Evolutionary conservation across 106 monocot species (phyloP), one percentile per base, ranked within the genome.

Genomic region (Allium fistulosum): DNA sequence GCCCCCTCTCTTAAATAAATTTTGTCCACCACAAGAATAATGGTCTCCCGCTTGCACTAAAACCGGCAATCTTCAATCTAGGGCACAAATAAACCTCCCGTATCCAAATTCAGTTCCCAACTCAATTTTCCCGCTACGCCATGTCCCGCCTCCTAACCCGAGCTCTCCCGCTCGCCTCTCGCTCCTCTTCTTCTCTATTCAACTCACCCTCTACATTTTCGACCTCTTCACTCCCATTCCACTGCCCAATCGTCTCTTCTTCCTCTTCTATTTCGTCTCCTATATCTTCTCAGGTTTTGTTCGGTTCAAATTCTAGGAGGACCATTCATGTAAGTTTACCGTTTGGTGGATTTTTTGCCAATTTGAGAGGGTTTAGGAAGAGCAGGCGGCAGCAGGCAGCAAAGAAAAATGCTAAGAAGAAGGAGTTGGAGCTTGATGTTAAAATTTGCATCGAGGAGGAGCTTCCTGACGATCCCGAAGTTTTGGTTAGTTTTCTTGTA

Each of bases 391-490:
- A 69, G 51, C 80, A 71, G 59, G 51, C 74, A 11, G 57, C 69
- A 65, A 81, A 72, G 80, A 75, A 71, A 66, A 69, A 69, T 60
- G 55, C 74, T 75, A 17, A 75, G 8, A 79, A 84, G 46, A 80
- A 70, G 74, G 67, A 86, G 80, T 67, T 78, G 51, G 84, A 84
- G 74, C 72, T 97, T 6, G 50, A 72, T 27, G 92, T 84, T 15
- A 74, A 80, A 48, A 84, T 97, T 65, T 72, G 81, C 58, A 73
- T 91, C 48, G 83, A 96, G 16, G 88, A 96, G 52, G 86, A 77
- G 66, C 62, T 91, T 64, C 85, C 96, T n/a, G 82, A 88, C 7
- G 91, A 96, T 69, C 80, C 78, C 48, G 86, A 96, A 84, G 72
- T 91, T 14, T 46, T 91, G 75, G 96, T 91, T 73, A 17, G 47